Evolutionary conservation across 768 basidiomycete genomes (phyloP).

Genomic region (Kwoniella dendrophila): DNA sequence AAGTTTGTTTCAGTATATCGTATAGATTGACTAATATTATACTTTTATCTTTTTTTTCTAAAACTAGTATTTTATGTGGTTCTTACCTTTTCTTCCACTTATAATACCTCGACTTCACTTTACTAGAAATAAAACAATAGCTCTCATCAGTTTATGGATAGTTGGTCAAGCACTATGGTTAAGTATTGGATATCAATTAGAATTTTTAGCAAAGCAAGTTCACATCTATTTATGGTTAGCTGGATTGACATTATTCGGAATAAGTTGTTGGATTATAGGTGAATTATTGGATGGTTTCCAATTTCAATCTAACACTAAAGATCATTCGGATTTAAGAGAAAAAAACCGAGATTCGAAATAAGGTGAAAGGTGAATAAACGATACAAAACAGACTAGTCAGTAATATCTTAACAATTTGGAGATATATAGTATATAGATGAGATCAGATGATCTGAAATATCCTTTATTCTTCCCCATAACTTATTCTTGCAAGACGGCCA

Average conservation of each 20-base stretch:
- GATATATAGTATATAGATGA: too few species aligned
- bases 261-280: constrained; percentile 78
- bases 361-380: too few species aligned
- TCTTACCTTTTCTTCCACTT: constrained; percentile 81
- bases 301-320: neutral
- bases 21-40: neutral
- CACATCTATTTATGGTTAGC: constrained; percentile 77
- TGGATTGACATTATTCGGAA: constrained; percentile 71
- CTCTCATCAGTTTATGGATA: constrained; percentile 67
- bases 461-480: too few species aligned
- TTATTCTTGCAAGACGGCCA: too few species aligned
- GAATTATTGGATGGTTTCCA: constrained; percentile 60
- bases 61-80: constrained; percentile 93
- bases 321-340: neutral
- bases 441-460: too few species aligned
- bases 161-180: constrained; percentile 78
- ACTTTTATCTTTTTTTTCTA: neutral
- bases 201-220: constrained; percentile 77
- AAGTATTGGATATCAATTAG: constrained; percentile 82
- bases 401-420: neutral
- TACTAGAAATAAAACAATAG: constrained; percentile 58
- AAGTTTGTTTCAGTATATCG: neutral
- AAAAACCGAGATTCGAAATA: neutral
- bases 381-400: neutral
- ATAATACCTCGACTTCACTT: constrained; percentile 69